Evolutionary conservation across 2,329 filamentous ascomycete species (phyloP), one percentile per base, ranked within the genome.

Genomic region (Rutstroemia sp.): DNA sequence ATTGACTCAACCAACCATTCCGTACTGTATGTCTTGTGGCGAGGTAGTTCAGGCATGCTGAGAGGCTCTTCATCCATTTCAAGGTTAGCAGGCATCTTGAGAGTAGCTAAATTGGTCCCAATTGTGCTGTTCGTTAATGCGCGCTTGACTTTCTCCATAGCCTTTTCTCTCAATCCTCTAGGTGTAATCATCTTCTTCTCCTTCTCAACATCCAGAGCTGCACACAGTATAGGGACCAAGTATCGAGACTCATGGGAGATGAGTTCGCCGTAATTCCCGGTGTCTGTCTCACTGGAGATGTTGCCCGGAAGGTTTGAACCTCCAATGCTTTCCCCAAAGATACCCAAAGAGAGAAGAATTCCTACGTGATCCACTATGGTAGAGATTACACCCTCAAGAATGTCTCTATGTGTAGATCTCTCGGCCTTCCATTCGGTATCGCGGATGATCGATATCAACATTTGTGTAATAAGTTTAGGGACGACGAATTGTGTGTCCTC

Each of bases 81-180:
- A 19, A 45, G 37, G 8, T 30, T 30, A 30, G 27, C 27, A 8
- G 62, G 63, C 9, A 63, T 16, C 30, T 55, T 56, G 16, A 67
- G 45, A 30, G 57, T 54, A 27, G 65, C 62, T 21, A 64, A 50
- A 1, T 51, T 49, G 45, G 49, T 59, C 6, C 64, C 64, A 21
- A 67, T 23, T 2, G 58, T 56, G 50, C 61, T 62, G 21, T 65
- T 63, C 14, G 64, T 41, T 34, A 68, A 53, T 1, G 63, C 65
- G 34, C 58, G 56, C 51, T 67, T 65, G 16, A 68, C 47, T 16
- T 59, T 47, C 41, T 57, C 60, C 16, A n/a, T 16, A n/a, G 38
- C 38, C 38, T 16, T 41, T 17, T 41, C 38, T 41, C 17, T 41
- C 16, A 41, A 4, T 17, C 38, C 38, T 41, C 17, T 41, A 7